A percentile compares a stretch with the other conserved stretches of the same genome.
phyloP scores from a whole-genome alignment of 2,329 filamentous ascomycete genomes.

The Alternaria longipes region DNA sequence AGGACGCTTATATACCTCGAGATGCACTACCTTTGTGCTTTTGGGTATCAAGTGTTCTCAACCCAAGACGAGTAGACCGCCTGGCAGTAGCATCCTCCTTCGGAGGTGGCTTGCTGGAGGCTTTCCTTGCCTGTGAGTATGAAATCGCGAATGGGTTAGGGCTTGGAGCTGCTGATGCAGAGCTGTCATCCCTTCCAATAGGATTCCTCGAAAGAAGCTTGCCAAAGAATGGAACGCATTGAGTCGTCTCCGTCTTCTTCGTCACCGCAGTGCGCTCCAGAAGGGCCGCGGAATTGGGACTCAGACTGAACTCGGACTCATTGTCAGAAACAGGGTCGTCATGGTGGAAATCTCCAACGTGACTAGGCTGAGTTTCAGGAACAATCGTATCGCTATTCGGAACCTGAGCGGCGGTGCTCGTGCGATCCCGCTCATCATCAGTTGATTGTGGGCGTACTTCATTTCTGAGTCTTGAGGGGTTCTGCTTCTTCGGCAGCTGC shows the following conservation, averaged over 20 bases:
- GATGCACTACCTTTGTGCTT: not conserved
- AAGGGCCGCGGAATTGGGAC: slow-evolving; percentile 8
- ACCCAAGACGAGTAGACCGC: not conserved
- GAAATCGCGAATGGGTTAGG: slow-evolving; percentile 8
- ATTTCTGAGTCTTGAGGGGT: slow-evolving; percentile 35
- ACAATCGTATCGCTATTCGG: slow-evolving; percentile 28
- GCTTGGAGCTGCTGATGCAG: not conserved
- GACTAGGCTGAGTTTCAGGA: slow-evolving; percentile 33
- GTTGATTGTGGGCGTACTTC: slow-evolving; percentile 26
- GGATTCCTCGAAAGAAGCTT: slow-evolving; percentile 4
- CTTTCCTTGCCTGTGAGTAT: not conserved
- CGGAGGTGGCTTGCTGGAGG: not conserved
- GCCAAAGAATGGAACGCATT: not conserved
- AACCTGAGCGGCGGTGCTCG: slow-evolving; percentile 21
- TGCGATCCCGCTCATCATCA: slow-evolving; percentile 20
- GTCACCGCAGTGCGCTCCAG: slow-evolving; percentile 10
- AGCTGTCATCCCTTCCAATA: not conserved
- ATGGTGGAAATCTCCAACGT: not conserved
- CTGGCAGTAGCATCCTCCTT: not conserved
- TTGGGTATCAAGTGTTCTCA: not conserved
- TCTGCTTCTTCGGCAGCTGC: slow-evolving; percentile 10
- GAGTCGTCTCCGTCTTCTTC: not conserved
- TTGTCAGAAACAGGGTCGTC: not conserved
- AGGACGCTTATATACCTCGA: not conserved
- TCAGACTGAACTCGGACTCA: slow-evolving; percentile 5